A percentile compares a stretch with the other conserved stretches of the same genome.
Evolutionary conservation across 2,329 filamentous ascomycete genomes (phyloP).

Genomic region (Neofusicoccum parvum): DNA sequence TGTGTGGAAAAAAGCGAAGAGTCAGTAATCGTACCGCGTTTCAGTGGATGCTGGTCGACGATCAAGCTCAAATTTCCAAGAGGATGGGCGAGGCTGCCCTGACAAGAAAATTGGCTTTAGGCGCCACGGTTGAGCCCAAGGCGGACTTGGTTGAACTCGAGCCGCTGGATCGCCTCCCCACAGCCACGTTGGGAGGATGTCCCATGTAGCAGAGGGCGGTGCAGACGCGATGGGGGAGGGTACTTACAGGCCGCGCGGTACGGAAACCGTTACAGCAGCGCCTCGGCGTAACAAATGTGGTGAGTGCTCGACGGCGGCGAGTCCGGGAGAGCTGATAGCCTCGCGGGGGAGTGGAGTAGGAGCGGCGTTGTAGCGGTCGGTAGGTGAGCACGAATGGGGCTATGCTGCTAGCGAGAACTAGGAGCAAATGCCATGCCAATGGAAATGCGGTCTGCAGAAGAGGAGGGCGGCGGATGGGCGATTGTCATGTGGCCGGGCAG

Average conservation of each 20-base stretch:
- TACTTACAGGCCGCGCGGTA: constrained; percentile 12
- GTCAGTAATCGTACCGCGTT: background rate
- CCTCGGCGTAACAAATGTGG: constrained; percentile 5
- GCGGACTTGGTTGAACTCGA: background rate
- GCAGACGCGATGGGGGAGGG: background rate
- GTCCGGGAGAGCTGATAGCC: background rate
- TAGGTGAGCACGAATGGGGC: constrained; percentile 18
- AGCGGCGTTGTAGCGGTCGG: background rate
- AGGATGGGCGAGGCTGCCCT: background rate
- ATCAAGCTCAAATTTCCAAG: background rate
- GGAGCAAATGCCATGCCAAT: constrained; percentile 7
- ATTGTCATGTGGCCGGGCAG: constrained; percentile 7
- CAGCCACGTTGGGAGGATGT: background rate
- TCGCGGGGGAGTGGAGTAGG: constrained; percentile 8
- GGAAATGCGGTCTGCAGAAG: constrained; percentile 10
- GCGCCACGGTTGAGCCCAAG: constrained; percentile 16
- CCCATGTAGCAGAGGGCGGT: constrained; percentile 1
- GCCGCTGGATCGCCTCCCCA: background rate
- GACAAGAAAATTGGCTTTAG: background rate
- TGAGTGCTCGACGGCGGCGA: background rate
- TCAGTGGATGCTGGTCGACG: background rate
- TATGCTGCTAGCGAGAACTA: constrained; percentile 13
- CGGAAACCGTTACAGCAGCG: background rate
- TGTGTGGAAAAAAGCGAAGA: constrained; percentile 1
- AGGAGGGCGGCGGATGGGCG: background rate